These are phyloP conservation scores for Biscogniauxia sp. DNA, from an alignment of 2,329 filamentous ascomycete species.

Conservation along the genomic window DNA sequence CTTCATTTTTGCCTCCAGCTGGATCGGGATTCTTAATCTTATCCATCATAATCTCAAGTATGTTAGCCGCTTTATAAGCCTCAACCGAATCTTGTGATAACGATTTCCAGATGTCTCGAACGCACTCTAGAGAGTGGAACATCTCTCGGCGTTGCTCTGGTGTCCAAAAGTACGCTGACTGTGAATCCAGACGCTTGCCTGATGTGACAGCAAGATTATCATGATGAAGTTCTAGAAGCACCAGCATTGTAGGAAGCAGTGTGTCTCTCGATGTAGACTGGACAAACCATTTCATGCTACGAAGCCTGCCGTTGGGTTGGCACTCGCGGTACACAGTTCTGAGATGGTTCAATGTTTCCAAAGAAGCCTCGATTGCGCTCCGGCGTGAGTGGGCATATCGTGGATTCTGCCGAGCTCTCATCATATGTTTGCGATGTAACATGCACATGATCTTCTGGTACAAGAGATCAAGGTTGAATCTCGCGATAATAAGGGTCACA, in stretches of 20 bases:
- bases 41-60: conserved; percentile 80
- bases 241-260: conserved; percentile 78
- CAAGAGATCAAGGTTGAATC: conserved; percentile 79
- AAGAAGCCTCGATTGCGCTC: conserved; percentile 80
- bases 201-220: conserved; percentile 50
- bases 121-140: conserved; percentile 69
- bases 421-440: conserved; percentile 82
- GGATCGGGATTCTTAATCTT: conserved; percentile 61
- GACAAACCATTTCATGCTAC: conserved; percentile 74
- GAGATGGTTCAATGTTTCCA: conserved; percentile 78
- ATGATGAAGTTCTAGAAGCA: conserved; percentile 79
- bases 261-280: conserved; percentile 81
- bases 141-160: conserved; percentile 67
- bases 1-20: conserved; percentile 12
- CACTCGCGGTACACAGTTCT: conserved; percentile 73
- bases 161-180: conserved; percentile 55
- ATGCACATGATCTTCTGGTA: conserved; percentile 88
- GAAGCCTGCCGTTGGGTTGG: conserved; percentile 67
- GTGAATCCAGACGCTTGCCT: conserved; percentile 38
- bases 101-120: conserved; percentile 76
- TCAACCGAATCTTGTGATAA: conserved; percentile 79
- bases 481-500: conserved; percentile 79
- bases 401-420: conserved; percentile 72
- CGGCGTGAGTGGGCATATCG: conserved; percentile 82
- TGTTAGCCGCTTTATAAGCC: conserved; percentile 78